A percentile compares a stretch with the other conserved stretches of the same genome.
These are phyloP conservation scores for Hyphodiscus sp. DNA, from an alignment of 2,329 filamentous ascomycete species.

Conservation along the genomic window DNA sequence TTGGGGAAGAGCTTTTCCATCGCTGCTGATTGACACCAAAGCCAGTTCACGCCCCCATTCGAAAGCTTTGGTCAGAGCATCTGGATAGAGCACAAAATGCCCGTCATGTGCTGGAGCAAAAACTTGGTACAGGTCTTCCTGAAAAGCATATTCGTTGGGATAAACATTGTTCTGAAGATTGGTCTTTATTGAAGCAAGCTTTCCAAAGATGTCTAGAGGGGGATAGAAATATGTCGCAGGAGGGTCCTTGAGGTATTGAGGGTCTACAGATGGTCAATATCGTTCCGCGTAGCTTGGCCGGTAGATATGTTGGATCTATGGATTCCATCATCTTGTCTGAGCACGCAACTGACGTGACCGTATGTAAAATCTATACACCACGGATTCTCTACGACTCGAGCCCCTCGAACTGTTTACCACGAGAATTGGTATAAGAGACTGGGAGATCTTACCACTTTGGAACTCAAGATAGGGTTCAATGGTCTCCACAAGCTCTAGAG, in stretches of 20 bases:
- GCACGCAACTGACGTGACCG: too few species aligned
- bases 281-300: background rate
- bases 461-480: slow-evolving; percentile 27
- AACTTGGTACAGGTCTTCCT: slow-evolving; percentile 45
- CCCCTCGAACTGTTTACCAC: background rate
- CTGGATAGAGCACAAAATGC: slow-evolving; percentile 52
- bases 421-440: background rate
- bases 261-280: slow-evolving; percentile 17
- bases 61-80: slow-evolving; percentile 46
- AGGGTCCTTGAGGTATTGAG: slow-evolving; percentile 39
- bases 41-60: slow-evolving; percentile 41
- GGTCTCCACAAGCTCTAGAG: slow-evolving; percentile 20
- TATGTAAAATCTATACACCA: too few species aligned
- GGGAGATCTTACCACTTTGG: slow-evolving; percentile 22
- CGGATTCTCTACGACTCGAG: too few species aligned
- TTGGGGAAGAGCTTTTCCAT: slow-evolving; percentile 52
- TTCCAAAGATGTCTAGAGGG: slow-evolving; percentile 40
- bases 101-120: slow-evolving; percentile 55
- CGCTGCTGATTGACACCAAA: slow-evolving; percentile 53
- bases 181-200: slow-evolving; percentile 38
- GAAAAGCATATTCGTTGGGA: slow-evolving; percentile 48
- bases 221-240: slow-evolving; percentile 45
- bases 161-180: slow-evolving; percentile 39
- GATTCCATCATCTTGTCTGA: too few species aligned
- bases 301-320: too few species aligned